These are phyloP conservation scores for Amanita pallidorosea DNA, from an alignment of 768 basidiomycete species.

Conservation along the genomic window DNA sequence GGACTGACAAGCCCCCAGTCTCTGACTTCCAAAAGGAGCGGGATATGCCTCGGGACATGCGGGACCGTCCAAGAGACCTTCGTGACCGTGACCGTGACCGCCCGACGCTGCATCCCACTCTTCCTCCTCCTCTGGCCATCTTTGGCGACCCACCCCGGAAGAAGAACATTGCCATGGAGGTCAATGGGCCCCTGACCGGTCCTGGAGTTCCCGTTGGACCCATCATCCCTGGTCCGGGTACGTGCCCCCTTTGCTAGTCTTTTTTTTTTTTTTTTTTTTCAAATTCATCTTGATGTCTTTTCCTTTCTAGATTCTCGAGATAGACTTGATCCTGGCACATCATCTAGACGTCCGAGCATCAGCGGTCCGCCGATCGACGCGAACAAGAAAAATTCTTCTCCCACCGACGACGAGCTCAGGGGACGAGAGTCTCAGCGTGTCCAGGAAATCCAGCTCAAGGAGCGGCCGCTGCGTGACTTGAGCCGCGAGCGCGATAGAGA, in stretches of 20 bases:
- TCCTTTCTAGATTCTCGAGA: conserved; percentile 3
- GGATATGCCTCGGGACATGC: conserved; percentile 14
- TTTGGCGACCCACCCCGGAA: conserved; percentile 2
- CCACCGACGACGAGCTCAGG: conserved; percentile 9
- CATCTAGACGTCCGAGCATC: conserved; percentile 2
- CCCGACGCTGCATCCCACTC: background rate
- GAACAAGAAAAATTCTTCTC: conserved; percentile 1
- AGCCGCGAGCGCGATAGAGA: conserved; percentile 8
- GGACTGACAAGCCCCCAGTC: conserved; percentile 7
- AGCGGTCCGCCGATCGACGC: background rate
- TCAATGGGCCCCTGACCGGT: conserved; percentile 4
- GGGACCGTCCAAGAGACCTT: conserved; percentile 7
- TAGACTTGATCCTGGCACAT: background rate
- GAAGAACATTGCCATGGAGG: conserved; percentile 7
- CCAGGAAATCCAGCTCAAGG: conserved; percentile 9
- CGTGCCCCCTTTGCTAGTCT: background rate
- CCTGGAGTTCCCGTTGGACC: conserved; percentile 4
- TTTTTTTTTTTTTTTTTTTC: background rate
- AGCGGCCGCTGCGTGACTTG: conserved; percentile 2
- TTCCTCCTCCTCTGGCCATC: background rate
- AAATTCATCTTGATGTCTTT: background rate
- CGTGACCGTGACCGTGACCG: conserved; percentile 7
- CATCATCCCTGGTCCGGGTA: background rate
- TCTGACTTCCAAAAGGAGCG: conserved; percentile 12
- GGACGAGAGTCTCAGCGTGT: conserved; percentile 10